Base-by-base conservation (phyloP, 768 basidiomycete species). In the Dictyophora rubrovolvata region DNA sequence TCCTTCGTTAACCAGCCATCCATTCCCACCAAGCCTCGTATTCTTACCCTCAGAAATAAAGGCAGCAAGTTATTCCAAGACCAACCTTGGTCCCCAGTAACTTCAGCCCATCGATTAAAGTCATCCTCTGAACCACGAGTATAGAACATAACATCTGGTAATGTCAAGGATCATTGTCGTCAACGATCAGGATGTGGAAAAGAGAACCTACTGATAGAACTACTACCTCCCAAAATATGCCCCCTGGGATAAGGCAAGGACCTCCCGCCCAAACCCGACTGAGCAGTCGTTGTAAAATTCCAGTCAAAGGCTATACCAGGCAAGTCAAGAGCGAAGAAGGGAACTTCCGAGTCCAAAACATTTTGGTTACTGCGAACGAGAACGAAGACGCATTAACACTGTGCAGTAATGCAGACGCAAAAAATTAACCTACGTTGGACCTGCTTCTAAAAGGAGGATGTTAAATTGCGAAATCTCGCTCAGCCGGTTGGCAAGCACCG, bases 71-170 rank as follows among this genome's bases (percentile, higher is more conserved):
- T 67, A 20, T 67, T 60, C 75, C 75, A 77, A 9, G 64, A 66
- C 74, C 73, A 76, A 14, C 72, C 71, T 10, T 59, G 17, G 61
- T 77, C 74, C 8, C 69, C 70, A 12, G 73, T 69, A 17, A 73
- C 59, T 11, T 57, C 50, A 1, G 69, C 74, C 11, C 68, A 68
- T 35, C 70, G 69, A 48, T 76, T 66, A 60, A 65, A 75, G 42
- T 77, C 74, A 20, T 74, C 74, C 3, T 51, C 63, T 0, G 72
- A 63, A 2, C 74, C 71, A 20, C 70, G 68, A 6, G 71, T 72
- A 58, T 72, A 73, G 16, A 71, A 65, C 66, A 74, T 67, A 48
- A 66, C 69, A 59, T 74, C 71, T 72, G 28, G 28, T 28, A 52
- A 52, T 52, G 12, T 48, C n/a, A 55, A 21, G 51, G 53, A 36